phyloP scores from a whole-genome alignment of 441 rosid genomes.

The Pelargonium citronellum region DNA sequence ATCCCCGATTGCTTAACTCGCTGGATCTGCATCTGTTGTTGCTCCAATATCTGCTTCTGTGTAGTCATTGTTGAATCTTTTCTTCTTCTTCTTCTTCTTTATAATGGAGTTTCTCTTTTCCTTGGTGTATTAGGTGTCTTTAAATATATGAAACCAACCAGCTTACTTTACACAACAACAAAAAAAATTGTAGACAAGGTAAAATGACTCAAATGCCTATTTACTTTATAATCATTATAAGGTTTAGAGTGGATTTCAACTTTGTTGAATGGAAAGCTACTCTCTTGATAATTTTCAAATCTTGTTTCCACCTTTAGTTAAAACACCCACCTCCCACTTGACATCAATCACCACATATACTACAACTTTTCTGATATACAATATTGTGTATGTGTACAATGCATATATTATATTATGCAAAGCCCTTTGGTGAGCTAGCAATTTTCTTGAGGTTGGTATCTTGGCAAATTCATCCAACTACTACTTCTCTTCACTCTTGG shows the following conservation, averaged over 20 bases:
- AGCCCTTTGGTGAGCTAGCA: slow-evolving; percentile 32
- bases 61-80: slow-evolving; percentile 41
- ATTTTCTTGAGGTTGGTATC: slow-evolving; percentile 33
- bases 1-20: slow-evolving; percentile 46
- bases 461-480: slow-evolving; percentile 33
- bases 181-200: slow-evolving; percentile 4
- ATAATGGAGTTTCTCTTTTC: slow-evolving; percentile 33
- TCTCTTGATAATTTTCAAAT: slow-evolving; percentile 13
- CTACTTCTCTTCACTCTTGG: slow-evolving; percentile 32
- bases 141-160: slow-evolving; percentile 30
- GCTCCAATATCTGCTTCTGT: slow-evolving; percentile 50
- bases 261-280: slow-evolving; percentile 31
- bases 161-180: slow-evolving; percentile 25
- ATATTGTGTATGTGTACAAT: not conserved
- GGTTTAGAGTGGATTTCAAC: slow-evolving; percentile 23
- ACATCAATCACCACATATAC: slow-evolving; percentile 3
- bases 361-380: not conserved
- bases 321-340: slow-evolving; percentile 6
- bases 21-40: slow-evolving; percentile 41
- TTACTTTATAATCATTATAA: slow-evolving; percentile 26
- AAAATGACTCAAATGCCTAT: slow-evolving; percentile 27
- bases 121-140: slow-evolving; percentile 30
- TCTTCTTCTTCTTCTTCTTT: not conserved
- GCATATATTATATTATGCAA: not conserved
- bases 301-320: slow-evolving; percentile 22